These are phyloP conservation scores for Dryadomyces quercivorus DNA, from an alignment of 2,329 filamentous ascomycete genomes.

Conservation along the genomic window DNA sequence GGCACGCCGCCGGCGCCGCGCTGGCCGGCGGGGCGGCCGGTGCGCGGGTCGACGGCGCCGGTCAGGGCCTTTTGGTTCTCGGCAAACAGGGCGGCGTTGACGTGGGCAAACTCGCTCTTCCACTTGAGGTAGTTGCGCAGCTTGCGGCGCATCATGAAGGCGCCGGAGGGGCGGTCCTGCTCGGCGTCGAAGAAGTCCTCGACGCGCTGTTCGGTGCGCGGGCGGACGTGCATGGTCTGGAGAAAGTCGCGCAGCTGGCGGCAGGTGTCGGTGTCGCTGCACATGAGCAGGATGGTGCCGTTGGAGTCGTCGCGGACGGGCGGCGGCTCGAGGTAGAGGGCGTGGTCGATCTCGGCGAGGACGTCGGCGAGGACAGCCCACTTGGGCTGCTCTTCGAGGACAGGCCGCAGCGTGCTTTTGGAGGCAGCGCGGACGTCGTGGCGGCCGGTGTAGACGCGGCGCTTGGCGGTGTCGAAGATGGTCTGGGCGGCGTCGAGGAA, in stretches of 20 bases:
- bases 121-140: slow-evolving; percentile 78
- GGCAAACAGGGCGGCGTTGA: slow-evolving; percentile 65
- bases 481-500: slow-evolving; percentile 92
- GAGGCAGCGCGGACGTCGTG: slow-evolving; percentile 34
- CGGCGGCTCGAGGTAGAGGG: slow-evolving; percentile 69
- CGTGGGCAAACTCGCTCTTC: slow-evolving; percentile 80
- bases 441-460: slow-evolving; percentile 69
- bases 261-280: slow-evolving; percentile 73
- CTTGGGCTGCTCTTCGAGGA: slow-evolving; percentile 90
- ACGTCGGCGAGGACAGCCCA: slow-evolving; percentile 85
- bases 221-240: slow-evolving; percentile 73
- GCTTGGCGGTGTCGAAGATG: slow-evolving; percentile 82
- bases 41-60: slow-evolving; percentile 47
- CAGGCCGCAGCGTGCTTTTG: slow-evolving; percentile 51
- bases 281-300: slow-evolving; percentile 93
- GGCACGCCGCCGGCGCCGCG: slow-evolving; percentile 49
- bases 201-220: slow-evolving; percentile 32
- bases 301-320: slow-evolving; percentile 64
- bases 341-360: slow-evolving; percentile 76
- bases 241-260: slow-evolving; percentile 84
- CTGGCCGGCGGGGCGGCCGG: slow-evolving; percentile 28
- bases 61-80: slow-evolving; percentile 70
- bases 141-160: slow-evolving; percentile 81
- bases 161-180: slow-evolving; percentile 55
- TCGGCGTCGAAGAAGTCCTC: slow-evolving; percentile 36